These are phyloP conservation scores for Fagopyrum esculentum DNA, from an alignment of 148 eudicot species.

Conservation along the genomic window DNA sequence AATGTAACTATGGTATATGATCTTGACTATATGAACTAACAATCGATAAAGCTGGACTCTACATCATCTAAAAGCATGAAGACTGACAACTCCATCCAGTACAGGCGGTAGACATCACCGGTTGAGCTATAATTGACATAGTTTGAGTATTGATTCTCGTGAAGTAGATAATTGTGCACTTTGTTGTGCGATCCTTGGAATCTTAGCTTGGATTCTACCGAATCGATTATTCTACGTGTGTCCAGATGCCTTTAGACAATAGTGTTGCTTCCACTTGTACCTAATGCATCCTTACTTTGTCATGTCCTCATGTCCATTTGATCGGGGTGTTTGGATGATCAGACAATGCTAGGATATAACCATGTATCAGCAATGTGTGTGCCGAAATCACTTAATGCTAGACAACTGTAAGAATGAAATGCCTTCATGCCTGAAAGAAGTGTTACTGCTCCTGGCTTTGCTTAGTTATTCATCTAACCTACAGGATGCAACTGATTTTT, in stretches of 20 bases:
- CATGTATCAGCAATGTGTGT: not conserved
- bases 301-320: not conserved
- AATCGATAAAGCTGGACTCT: not conserved
- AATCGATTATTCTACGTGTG: too few species aligned
- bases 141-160: not conserved
- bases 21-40: too few species aligned
- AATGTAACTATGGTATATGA: not conserved
- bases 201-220: too few species aligned
- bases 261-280: not conserved
- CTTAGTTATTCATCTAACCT: not conserved
- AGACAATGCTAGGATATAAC: not conserved
- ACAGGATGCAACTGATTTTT: not conserved
- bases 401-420: not conserved
- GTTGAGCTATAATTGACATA: not conserved
- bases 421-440: not conserved
- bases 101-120: too few species aligned
- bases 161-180: not conserved
- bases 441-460: not conserved
- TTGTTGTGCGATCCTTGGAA: not conserved
- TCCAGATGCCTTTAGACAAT: not conserved
- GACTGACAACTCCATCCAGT: too few species aligned
- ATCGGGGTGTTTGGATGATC: not conserved
- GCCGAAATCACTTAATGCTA: not conserved
- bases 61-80: not conserved
- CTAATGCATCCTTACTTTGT: not conserved